Base-by-base conservation (phyloP, 176 grass and related monocot species). In the barley (Hordeum vulgare) region DNA sequence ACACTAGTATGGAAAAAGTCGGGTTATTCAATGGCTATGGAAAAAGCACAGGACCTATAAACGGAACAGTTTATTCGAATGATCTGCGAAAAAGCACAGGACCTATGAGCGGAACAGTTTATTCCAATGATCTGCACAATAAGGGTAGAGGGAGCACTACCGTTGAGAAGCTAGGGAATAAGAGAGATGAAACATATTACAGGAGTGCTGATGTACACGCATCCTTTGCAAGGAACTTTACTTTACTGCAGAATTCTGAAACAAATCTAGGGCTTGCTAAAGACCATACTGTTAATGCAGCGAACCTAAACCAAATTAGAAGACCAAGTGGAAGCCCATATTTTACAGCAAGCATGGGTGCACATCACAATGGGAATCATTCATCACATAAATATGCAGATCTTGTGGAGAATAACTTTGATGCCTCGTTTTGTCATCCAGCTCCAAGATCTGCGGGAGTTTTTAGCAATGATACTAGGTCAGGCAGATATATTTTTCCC, bases 301-400 rank as follows among this genome's bases (percentile, higher is more conserved):
- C 21, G n/a, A 78, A 82, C 45, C 29, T 68, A 42, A 90, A 71
- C 37, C 74, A 67, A 31, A 17, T 62, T 82, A 78, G n/a, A 54
- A 80, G 33, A 27, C 70, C 40, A 81, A 77, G 10, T 85, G 65
- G 74, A 78, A 78, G 57, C 17, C 35, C 79, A 63, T 53, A 65
- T 74, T 66, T 75, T 4, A 56, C 75, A 75, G 57, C 44, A 63
- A 72, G 59, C 75, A 86, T 54, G 53, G 80, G 74, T 76, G 76
- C 8, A 51, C 33, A 76, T 54, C 73, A 86, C 75, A 74, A 66
- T 45, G 78, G 79, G 49, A 87, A 78, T 91, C 89, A 86, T 69
- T 80, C 74, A 49, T 82, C 68, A 37, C 81, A 80, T 71, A 65
- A 77, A 83, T 86, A 69, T 78, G 83, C 61, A 74, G 74, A 88